Conservation (phyloP, 1,284 basidiomycete species). For the Peniophora sp. region DNA sequence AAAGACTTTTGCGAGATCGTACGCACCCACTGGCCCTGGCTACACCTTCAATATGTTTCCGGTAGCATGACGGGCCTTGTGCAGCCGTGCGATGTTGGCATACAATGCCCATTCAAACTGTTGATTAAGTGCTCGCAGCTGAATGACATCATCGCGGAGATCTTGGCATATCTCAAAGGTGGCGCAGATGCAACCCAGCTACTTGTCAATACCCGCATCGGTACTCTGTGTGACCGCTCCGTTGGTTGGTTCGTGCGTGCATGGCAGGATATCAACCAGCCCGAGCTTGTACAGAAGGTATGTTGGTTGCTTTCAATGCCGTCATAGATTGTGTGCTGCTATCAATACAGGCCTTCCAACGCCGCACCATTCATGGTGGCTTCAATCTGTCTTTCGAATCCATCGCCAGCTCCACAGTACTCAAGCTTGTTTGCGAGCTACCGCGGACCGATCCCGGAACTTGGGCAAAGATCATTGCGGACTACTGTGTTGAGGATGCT, state of each 20-base stretch:
- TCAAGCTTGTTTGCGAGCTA: conserved; percentile 1
- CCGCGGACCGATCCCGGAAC: neutral
- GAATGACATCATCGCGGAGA: conserved; percentile 13
- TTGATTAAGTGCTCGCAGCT: conserved; percentile 10
- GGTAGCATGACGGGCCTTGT: conserved; percentile 14
- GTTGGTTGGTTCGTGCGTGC: conserved; percentile 13
- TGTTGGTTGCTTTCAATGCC: neutral
- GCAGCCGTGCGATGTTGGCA: conserved; percentile 20
- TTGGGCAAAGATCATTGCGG: neutral
- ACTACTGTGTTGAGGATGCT: neutral
- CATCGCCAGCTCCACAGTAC: neutral
- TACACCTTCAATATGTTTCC: conserved; percentile 13
- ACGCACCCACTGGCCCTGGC: conserved; percentile 13
- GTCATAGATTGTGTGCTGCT: neutral
- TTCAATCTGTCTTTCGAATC: conserved; percentile 2
- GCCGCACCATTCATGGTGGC: neutral
- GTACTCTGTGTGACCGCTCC: conserved; percentile 9
- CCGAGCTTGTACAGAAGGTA: conserved; percentile 11
- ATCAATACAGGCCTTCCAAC: neutral
- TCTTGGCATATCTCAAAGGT: conserved; percentile 7
- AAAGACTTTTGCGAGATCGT: conserved; percentile 24
- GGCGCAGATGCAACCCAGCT: conserved; percentile 7
- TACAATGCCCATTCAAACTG: conserved; percentile 18
- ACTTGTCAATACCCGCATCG: conserved; percentile 8
- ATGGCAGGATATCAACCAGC: conserved; percentile 12